Conservation (phyloP, 805 yeast species). For the Metschnikowia orientalis region DNA sequence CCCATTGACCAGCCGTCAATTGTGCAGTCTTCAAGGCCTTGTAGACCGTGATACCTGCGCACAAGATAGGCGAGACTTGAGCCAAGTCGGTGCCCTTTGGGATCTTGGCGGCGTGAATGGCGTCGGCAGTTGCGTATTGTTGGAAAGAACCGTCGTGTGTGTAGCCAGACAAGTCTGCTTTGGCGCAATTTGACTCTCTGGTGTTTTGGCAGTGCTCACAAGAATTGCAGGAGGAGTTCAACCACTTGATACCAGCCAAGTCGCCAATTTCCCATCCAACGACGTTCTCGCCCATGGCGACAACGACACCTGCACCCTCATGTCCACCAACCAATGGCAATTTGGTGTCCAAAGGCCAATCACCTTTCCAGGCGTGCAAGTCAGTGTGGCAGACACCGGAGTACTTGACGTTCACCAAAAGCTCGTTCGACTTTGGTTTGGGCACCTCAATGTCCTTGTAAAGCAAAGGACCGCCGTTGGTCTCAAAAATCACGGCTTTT, state of each 20-base stretch:
- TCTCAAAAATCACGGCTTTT: conserved; percentile 68
- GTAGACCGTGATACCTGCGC: conserved; percentile 91
- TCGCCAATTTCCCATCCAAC: conserved; percentile 73
- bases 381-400: conserved; percentile 95
- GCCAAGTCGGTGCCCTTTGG: conserved; percentile 75
- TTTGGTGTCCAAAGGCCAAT: conserved; percentile 78
- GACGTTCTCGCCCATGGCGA: conserved; percentile 68
- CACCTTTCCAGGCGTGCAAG: conserved; percentile 91
- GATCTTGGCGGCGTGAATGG: conserved; percentile 77
- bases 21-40: conserved; percentile 82
- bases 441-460: conserved; percentile 77
- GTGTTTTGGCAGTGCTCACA: conserved; percentile 72
- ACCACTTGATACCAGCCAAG: conserved; percentile 80
- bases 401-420: conserved; percentile 76
- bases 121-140: conserved; percentile 86
- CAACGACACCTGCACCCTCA: conserved; percentile 87
- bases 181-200: conserved; percentile 66
- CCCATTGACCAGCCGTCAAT: conserved; percentile 67
- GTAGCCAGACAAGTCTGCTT: conserved; percentile 69
- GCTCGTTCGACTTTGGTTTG: conserved; percentile 68
- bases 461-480: conserved; percentile 56
- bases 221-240: conserved; percentile 69
- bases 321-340: conserved; percentile 83
- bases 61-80: conserved; percentile 71
- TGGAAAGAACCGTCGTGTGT: conserved; percentile 90